A percentile compares a stretch with the other conserved stretches of the same genome.
These are phyloP conservation scores for Wickerhamomyces kurtzmanii DNA, from an alignment of 805 yeast species.

Conservation along the genomic window DNA sequence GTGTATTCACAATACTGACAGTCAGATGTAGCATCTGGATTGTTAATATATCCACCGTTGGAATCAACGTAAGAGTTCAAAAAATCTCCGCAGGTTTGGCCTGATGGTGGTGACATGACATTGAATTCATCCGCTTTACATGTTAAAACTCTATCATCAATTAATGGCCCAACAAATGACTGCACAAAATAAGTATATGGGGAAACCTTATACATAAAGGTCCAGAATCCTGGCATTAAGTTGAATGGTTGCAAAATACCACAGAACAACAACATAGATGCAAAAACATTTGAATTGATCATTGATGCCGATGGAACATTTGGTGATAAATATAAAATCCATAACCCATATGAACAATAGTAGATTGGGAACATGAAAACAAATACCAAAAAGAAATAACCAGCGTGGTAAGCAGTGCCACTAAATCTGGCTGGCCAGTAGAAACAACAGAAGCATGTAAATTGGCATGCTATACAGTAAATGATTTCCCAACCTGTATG, in stretches of 20 bases:
- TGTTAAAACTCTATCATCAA: constrained; percentile 41
- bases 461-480: constrained; percentile 36
- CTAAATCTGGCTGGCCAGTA: constrained; percentile 37
- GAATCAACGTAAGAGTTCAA: constrained; percentile 29
- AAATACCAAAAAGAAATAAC: constrained; percentile 39
- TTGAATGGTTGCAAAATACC: constrained; percentile 52
- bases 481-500: constrained; percentile 52
- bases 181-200: constrained; percentile 67
- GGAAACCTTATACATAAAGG: constrained; percentile 67
- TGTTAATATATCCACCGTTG: constrained; percentile 46
- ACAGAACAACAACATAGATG: constrained; percentile 53
- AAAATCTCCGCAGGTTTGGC: constrained; percentile 54
- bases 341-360: constrained; percentile 41
- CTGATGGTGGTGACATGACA: constrained; percentile 40
- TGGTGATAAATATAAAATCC: constrained; percentile 53
- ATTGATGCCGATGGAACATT: constrained; percentile 61
- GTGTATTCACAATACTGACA: constrained; percentile 38
- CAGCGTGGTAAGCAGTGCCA: constrained; percentile 38
- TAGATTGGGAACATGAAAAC: constrained; percentile 39
- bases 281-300: constrained; percentile 41
- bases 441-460: constrained; percentile 42
- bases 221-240: constrained; percentile 74
- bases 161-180: constrained; percentile 35
- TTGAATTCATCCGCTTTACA: constrained; percentile 41
- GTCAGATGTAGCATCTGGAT: constrained; percentile 34